These are phyloP conservation scores for Ophiostoma populinum DNA, from an alignment of 2,329 filamentous ascomycete genomes.

Conservation along the genomic window DNA sequence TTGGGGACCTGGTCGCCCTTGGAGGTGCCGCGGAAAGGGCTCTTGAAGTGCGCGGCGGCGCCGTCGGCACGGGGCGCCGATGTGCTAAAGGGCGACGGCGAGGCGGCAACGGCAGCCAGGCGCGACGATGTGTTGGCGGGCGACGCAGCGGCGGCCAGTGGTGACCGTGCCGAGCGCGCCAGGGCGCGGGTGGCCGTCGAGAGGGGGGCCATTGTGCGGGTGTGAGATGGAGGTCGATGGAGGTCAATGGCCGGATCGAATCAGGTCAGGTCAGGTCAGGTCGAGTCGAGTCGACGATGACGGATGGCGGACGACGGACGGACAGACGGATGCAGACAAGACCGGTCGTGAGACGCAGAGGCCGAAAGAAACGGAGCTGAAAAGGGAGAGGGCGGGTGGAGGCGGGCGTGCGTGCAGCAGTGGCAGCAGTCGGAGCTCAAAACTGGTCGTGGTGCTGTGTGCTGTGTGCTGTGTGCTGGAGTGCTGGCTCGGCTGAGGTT, in stretches of 20 bases:
- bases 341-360: too few relatives aligned
- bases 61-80: slow-evolving; percentile 24
- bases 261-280: too few relatives aligned
- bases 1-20: slow-evolving; percentile 60
- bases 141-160: not conserved
- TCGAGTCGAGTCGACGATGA: too few relatives aligned
- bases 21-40: slow-evolving; percentile 43
- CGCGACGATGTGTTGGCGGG: slow-evolving; percentile 22
- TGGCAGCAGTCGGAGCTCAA: too few relatives aligned
- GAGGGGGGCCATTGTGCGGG: slow-evolving; percentile 46
- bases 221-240: slow-evolving; percentile 7
- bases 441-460: slow-evolving; percentile 22
- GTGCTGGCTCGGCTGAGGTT: slow-evolving; percentile 9
- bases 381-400: too few relatives aligned
- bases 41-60: slow-evolving; percentile 32
- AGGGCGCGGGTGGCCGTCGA: slow-evolving; percentile 50
- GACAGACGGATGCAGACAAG: too few relatives aligned
- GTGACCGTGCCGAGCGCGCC: slow-evolving; percentile 31
- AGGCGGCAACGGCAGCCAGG: slow-evolving; percentile 26
- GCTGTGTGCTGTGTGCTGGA: slow-evolving; percentile 27
- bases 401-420: too few relatives aligned
- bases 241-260: not conserved
- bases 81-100: slow-evolving; percentile 27
- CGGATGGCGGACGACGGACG: too few relatives aligned
- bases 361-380: too few relatives aligned